Base-by-base conservation (phyloP, 106 monocot genomes). In the Allium cepa region DNA sequence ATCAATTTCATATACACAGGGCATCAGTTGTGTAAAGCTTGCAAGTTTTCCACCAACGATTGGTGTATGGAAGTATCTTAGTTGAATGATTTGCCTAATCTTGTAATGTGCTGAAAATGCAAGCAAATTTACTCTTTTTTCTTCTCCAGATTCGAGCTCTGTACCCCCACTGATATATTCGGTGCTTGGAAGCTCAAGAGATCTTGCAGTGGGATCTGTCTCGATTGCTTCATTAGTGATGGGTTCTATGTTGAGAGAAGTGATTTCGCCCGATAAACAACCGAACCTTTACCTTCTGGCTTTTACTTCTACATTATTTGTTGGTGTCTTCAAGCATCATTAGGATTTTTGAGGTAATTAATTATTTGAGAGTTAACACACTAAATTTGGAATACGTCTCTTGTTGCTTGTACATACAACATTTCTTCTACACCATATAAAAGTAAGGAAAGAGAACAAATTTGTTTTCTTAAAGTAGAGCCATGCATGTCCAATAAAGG, bases 1-100 rank as follows among this genome's bases (percentile, higher is more conserved):
- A 22, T 36, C 5, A 2, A 36, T 36, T 36, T 5, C 36, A 36
- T 36, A 36, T 36, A 36, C 36, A 56, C 88, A 93, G 94, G 94
- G 94, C 11, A 94, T 94, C 58, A 94, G 94, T 55, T 94, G 90
- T 60, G 94, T 90, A 11, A 90, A 94, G 80, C 86, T 94, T 58
- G 94, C 94, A 58, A 82, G 85, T 60, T 69, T 94, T 58, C 90
- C 94, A 17, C 90, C 94, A 46, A 81, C 90, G 63, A 83, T 90
- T 72, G 94, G 94, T n/a, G 69, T 94, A 18, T 90, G 94, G 90
- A 51, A 94, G 94, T 81, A 15, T 50, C 22, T 27, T 45, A 60
- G 15, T 55, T 36, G 36, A 36, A 36, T 36, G 36, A 36, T 36
- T 36, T 36, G 36, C 4, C 36, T 1, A 36, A 36, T 5, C 36